These are phyloP conservation scores for Mercurialis annua DNA, from an alignment of 345 rosid genomes.

Conservation along the genomic window DNA sequence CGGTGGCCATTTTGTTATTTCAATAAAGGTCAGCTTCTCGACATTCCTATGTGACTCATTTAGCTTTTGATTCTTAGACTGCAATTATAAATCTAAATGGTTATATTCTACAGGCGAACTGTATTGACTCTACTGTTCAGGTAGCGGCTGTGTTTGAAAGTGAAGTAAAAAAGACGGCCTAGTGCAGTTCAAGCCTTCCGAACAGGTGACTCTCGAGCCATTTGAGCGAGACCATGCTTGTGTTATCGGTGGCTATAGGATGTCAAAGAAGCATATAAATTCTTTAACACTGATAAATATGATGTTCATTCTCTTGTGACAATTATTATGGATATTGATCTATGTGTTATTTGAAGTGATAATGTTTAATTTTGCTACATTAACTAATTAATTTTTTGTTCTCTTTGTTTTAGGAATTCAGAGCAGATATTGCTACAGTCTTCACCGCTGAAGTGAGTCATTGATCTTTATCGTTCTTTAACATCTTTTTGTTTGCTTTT, in stretches of 20 bases:
- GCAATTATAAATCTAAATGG: not conserved
- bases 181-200: conserved; percentile 82
- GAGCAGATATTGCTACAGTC: too few relatives aligned
- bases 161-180: conserved; percentile 84
- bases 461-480: too few relatives aligned
- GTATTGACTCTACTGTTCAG: conserved; percentile 84
- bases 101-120: conserved; percentile 70
- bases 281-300: too few relatives aligned
- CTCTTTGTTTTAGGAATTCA: too few relatives aligned
- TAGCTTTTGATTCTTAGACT: not conserved
- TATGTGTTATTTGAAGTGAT: too few relatives aligned
- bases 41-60: not conserved
- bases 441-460: too few relatives aligned
- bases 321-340: too few relatives aligned
- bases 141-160: conserved; percentile 79
- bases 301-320: too few relatives aligned
- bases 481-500: too few relatives aligned
- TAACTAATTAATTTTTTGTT: too few relatives aligned
- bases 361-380: too few relatives aligned
- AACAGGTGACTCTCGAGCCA: conserved; percentile 92
- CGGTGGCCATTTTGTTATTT: conserved; percentile 96
- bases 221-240: conserved; percentile 97
- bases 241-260: conserved; percentile 78
- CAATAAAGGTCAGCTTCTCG: conserved; percentile 72
- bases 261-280: conserved; percentile 92